Percentiles rank a stretch among this genome's conserved stretches.
These are phyloP conservation scores for Xylaria sp. DNA, from an alignment of 2,329 filamentous ascomycete species.

Conservation along the genomic window DNA sequence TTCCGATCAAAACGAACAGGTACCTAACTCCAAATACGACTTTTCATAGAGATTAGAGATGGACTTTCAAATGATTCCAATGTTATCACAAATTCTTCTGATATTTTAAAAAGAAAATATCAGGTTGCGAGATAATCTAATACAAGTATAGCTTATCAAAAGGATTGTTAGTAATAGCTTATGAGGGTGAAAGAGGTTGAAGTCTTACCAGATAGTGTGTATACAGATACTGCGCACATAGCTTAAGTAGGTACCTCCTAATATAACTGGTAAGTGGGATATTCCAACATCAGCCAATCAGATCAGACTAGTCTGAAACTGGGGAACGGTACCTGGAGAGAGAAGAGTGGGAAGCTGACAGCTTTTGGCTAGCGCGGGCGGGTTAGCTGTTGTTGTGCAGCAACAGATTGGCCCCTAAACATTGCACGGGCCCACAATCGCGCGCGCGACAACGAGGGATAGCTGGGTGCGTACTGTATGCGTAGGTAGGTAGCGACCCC, in stretches of 20 bases:
- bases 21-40: too few relatives aligned
- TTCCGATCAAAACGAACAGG: background rate
- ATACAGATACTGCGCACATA: too few relatives aligned
- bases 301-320: constrained; percentile 13
- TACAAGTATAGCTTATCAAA: too few relatives aligned
- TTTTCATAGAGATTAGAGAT: too few relatives aligned
- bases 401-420: constrained; percentile 39
- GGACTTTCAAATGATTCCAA: too few relatives aligned
- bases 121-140: too few relatives aligned
- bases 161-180: too few relatives aligned
- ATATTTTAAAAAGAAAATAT: too few relatives aligned
- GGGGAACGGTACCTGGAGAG: constrained; percentile 9
- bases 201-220: too few relatives aligned
- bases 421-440: constrained; percentile 36
- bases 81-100: too few relatives aligned
- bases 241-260: too few relatives aligned
- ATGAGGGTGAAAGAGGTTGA: too few relatives aligned
- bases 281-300: constrained; percentile 15
- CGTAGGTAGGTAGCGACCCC: constrained; percentile 1
- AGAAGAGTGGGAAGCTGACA: constrained; percentile 27
- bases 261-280: background rate
- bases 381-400: constrained; percentile 43
- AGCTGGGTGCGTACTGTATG: background rate
- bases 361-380: constrained; percentile 6
- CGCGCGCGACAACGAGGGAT: constrained; percentile 37